Evolutionary conservation across 768 basidiomycete species (phyloP), one percentile per base, ranked within the genome.

Genomic region (Mycena indigotica): DNA sequence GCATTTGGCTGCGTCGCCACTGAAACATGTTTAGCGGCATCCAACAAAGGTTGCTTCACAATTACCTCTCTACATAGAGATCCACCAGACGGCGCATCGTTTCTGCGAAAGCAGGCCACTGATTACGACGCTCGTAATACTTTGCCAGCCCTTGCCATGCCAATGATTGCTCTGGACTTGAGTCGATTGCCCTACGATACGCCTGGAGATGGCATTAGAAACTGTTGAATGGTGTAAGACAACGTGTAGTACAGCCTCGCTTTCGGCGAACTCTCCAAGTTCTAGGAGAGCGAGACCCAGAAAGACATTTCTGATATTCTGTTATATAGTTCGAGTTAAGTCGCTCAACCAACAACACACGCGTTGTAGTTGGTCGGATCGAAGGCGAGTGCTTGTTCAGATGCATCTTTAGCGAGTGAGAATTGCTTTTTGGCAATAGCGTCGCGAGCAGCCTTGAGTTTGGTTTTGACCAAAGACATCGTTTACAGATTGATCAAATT

Each of bases 291-390:
- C 86, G 12, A 97, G 74, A 2, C 87, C 95, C 25, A 92, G 80
- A 68, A 95, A 97, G 23, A 97, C 89, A 69, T 89, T 83, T 4
- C 95, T 98, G 69, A 28, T 60, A 29, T 21, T 45, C 40, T n/a
- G 40, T 26, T 45, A 41, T 28, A 32, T 40, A 32, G 28, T 29
- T 10, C 10, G 29, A 21, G 6, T 2, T 26, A 5, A n/a, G 12
- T 12, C 13, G n/a, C 21, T 17, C 28, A n/a, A 12, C 32, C 28
- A 21, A 80, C 88, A 66, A 80, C 88, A 66, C 69, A 95, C 93
- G 91, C 95, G 66, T 89, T 86, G 68, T 96, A 96, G 66, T 93
- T 94, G 40, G 84, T 82, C 1, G 87, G 80, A 55, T 97, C 95
- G 61, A 84, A 86, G 32, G 87, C 85, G 17, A 93, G 73, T 8